These are phyloP conservation scores for Hippophae gyantsensis DNA, from an alignment of 306 rosid genomes.

Conservation along the genomic window DNA sequence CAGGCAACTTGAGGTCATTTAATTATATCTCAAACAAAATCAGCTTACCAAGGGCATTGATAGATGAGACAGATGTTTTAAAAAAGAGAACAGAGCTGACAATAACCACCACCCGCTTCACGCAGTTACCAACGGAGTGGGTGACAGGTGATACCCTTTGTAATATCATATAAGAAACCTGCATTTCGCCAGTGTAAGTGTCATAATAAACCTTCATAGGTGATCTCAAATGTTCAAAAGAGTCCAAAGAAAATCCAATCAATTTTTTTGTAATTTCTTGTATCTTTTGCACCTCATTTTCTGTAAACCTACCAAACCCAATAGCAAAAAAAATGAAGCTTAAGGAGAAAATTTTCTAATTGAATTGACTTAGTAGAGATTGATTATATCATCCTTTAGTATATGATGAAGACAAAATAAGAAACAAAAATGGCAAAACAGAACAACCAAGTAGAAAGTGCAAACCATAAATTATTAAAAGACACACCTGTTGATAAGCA, in stretches of 20 bases:
- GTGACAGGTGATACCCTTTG: constrained; percentile 93
- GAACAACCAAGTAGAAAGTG: too few species aligned
- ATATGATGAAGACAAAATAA: too few species aligned
- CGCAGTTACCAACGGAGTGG: constrained; percentile 85
- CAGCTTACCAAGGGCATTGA: constrained; percentile 69
- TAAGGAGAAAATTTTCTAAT: neutral
- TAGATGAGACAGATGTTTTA: constrained; percentile 69
- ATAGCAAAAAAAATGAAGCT: neutral
- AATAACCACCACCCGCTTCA: constrained; percentile 90
- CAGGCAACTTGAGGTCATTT: neutral
- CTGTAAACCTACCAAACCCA: neutral
- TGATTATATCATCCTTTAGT: too few species aligned
- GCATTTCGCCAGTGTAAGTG: constrained; percentile 27
- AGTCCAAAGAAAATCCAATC: neutral
- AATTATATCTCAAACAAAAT: neutral
- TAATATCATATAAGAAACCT: constrained; percentile 96
- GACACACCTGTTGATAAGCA: constrained; percentile 84
- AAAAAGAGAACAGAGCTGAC: constrained; percentile 93
- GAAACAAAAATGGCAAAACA: too few species aligned
- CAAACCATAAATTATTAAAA: constrained; percentile 12
- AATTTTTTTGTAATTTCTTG: too few species aligned
- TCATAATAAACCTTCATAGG: neutral
- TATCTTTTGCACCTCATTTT: neutral
- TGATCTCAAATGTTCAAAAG: neutral
- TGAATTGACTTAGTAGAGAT: neutral